Evolutionary conservation across 495 filamentous ascomycete species (phyloP).

Genomic region (Chaetomium cochliodes): DNA sequence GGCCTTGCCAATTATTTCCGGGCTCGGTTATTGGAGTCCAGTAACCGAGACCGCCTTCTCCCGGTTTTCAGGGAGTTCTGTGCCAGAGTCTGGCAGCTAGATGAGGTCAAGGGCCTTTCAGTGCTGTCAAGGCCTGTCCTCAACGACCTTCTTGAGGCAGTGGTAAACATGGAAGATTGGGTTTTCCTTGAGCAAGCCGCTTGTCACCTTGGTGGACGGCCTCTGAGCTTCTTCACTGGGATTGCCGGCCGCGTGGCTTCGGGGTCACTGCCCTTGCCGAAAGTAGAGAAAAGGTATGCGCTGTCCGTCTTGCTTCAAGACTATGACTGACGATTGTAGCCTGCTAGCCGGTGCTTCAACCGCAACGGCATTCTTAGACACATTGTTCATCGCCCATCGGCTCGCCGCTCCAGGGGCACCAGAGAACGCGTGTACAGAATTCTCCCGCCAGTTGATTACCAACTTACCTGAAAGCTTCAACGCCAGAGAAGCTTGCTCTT

Average conservation of each 20-base stretch:
- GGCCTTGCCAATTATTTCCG: conserved; percentile 13
- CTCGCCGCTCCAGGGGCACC: background rate
- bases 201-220: conserved; percentile 1
- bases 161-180: conserved; percentile 21
- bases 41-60: conserved; percentile 11
- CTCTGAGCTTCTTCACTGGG: conserved; percentile 23
- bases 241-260: conserved; percentile 11
- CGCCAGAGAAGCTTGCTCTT: background rate
- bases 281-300: conserved; percentile 20
- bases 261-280: background rate
- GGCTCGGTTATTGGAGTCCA: background rate
- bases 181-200: conserved; percentile 22
- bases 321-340: background rate
- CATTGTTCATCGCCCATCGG: background rate
- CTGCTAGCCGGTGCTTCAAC: background rate
- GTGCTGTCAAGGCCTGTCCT: conserved; percentile 6
- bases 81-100: conserved; percentile 15
- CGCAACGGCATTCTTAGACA: background rate
- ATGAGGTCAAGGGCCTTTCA: conserved; percentile 18
- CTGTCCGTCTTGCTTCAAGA: background rate
- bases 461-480: background rate
- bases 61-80: conserved; percentile 24
- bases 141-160: conserved; percentile 14
- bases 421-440: background rate
- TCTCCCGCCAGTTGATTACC: background rate